phyloP scores from a whole-genome alignment of 2,329 filamentous ascomycete species.

The Chrysoporthe cubensis region DNA sequence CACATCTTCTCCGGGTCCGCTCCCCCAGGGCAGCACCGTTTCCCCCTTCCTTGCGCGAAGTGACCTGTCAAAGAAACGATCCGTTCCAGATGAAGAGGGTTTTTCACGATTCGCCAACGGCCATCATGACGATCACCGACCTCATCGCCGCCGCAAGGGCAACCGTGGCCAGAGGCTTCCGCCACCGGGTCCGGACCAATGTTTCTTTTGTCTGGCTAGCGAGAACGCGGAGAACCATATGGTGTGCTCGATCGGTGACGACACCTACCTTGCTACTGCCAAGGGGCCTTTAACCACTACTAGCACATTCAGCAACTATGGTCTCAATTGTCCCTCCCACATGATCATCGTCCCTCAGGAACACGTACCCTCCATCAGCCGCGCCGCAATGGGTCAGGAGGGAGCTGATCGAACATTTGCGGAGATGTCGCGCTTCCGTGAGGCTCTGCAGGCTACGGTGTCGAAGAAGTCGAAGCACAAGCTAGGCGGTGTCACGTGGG shows the following conservation, averaged over 20 bases:
- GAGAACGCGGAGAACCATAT: constrained; percentile 83
- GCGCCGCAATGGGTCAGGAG: constrained; percentile 55
- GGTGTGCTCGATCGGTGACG: constrained; percentile 84
- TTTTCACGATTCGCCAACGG: constrained; percentile 60
- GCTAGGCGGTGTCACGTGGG: constrained; percentile 87
- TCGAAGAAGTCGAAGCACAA: constrained; percentile 54
- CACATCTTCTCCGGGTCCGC: constrained; percentile 59
- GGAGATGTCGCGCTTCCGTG: constrained; percentile 85
- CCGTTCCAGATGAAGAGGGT: constrained; percentile 45
- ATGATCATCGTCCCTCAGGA: constrained; percentile 88
- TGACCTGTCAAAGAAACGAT: constrained; percentile 59
- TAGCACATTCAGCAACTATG: constrained; percentile 65
- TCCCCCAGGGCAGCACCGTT: constrained; percentile 73
- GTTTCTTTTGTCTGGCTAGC: constrained; percentile 96
- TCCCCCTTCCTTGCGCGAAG: constrained; percentile 66
- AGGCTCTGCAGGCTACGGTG: constrained; percentile 80
- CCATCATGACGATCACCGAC: constrained; percentile 41
- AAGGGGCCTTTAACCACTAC: constrained; percentile 83
- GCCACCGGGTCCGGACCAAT: constrained; percentile 74
- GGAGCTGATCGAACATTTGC: constrained; percentile 64
- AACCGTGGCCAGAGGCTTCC: constrained; percentile 52
- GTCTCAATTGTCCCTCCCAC: constrained; percentile 79
- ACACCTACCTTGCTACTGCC: constrained; percentile 86
- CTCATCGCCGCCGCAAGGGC: constrained; percentile 49
- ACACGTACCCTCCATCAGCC: constrained; percentile 75